Evolutionary conservation across 1,284 basidiomycete genomes (phyloP), one percentile per base, ranked within the genome.

Genomic region (Anthracocystis panici-leucophaei): DNA sequence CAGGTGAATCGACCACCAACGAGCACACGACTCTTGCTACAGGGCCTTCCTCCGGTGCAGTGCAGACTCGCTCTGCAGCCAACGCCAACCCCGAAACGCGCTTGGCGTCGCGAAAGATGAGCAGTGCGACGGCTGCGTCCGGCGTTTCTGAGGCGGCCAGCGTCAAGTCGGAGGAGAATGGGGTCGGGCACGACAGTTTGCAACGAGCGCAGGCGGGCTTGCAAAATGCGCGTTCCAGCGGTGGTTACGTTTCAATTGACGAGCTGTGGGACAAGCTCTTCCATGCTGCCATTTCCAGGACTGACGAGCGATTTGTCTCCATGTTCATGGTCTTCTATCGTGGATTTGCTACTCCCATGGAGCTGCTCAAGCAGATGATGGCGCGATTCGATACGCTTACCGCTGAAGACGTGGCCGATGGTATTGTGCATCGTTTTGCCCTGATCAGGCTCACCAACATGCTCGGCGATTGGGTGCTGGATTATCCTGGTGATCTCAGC

Each of bases 261-360:
- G 79, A 82, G 62, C 65, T 82, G 27, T 82, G 80, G 77, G 77
- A 82, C 48, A 77, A 78, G 64, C 67, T 82, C 45, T 82, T 82
- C 72, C 77, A 77, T 33, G 78, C 80, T 33, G 80, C 78, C 27
- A 76, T 82, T n/a, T 79, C 80, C 2, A 69, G 78, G 23, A 78
- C 75, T 18, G 75, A 76, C 57, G 72, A 76, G 16, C 62, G 70
- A 20, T 82, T 82, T 57, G 68, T 79, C 33, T 61, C 65, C 44
- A 81, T 77, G 65, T 82, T 81, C 50, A 79, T 81, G 81, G 72
- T 80, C 45, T 82, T 82, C 60, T 82, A 67, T 62, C 74, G 81
- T 20, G 81, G 78, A 7, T 82, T 82, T 51, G 78, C 78, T 5
- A 67, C 68, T 21, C 81, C 81, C 3, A 66, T 78, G 52, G 80